These are phyloP conservation scores for Cymodocea nodosa DNA, from an alignment of 116 monocot species.

Conservation along the genomic window DNA sequence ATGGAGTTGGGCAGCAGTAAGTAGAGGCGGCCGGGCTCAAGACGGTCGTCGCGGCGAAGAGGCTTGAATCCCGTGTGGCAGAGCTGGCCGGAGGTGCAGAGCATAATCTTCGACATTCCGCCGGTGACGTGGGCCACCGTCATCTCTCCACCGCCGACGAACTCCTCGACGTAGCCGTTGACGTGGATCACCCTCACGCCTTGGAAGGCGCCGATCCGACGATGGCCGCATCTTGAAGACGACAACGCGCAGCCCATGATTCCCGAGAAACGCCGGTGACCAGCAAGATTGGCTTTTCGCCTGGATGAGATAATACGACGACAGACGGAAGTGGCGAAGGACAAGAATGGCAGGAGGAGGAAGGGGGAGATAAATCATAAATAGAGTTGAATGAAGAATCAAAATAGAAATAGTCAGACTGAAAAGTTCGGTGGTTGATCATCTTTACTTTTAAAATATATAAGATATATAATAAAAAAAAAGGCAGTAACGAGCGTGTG, in stretches of 20 bases:
- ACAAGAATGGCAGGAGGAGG: no score
- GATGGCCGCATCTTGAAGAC: background rate
- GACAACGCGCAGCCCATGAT: background rate
- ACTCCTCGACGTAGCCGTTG: conserved; percentile 69
- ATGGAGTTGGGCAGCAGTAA: conserved; percentile 57
- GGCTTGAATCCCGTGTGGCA: conserved; percentile 15
- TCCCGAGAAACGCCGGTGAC: no score
- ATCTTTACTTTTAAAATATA: no score
- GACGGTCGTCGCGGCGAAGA: conserved; percentile 24
- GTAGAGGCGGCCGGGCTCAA: conserved; percentile 54
- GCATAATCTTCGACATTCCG: conserved; percentile 23
- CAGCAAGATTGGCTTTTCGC: no score
- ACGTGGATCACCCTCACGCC: conserved; percentile 34
- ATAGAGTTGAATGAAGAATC: no score
- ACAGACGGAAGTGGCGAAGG: no score
- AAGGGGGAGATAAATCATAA: no score
- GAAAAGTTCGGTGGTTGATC: no score
- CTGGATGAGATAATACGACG: no score
- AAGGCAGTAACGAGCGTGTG: no score
- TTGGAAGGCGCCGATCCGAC: background rate
- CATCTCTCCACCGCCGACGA: conserved; percentile 19
- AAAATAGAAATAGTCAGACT: no score
- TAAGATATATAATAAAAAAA: no score
- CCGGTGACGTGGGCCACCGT: conserved; percentile 32
- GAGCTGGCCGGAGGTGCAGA: conserved; percentile 50